These are phyloP conservation scores for Acanthamoeba sp. DNA, from an alignment of 208 protist species.

Conservation along the genomic window DNA sequence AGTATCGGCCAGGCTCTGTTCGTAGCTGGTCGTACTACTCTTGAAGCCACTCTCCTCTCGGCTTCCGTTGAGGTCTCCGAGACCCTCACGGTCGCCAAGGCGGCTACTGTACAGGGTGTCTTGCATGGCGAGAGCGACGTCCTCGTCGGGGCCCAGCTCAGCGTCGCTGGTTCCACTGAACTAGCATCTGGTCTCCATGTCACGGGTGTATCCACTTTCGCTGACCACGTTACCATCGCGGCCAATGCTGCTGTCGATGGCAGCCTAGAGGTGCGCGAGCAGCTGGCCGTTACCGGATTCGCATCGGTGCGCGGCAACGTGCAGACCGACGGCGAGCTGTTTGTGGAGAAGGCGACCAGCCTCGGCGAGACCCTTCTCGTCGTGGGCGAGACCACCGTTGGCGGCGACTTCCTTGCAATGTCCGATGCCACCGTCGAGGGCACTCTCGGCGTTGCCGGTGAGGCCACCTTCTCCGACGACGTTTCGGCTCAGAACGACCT, in stretches of 20 bases:
- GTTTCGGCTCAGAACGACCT: background rate
- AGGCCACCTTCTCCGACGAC: background rate
- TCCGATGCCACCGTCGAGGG: constrained; percentile 29
- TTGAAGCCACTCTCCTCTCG: too few species aligned
- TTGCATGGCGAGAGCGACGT: background rate
- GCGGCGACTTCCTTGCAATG: background rate
- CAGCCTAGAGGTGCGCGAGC: background rate
- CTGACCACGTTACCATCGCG: background rate
- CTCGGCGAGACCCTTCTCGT: background rate
- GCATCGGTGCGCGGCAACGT: background rate
- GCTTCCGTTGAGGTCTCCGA: background rate
- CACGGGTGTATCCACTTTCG: background rate
- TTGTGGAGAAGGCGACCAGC: constrained; percentile 16
- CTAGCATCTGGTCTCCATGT: background rate
- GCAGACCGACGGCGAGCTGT: constrained; percentile 6
- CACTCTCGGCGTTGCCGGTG: background rate
- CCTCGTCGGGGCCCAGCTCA: background rate
- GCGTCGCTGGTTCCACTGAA: background rate
- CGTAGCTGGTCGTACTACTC: too few species aligned
- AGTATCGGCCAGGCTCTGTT: too few species aligned
- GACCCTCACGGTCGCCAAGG: background rate
- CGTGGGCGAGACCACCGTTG: background rate
- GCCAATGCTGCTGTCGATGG: too few species aligned
- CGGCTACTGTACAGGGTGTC: background rate
- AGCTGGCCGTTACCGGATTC: background rate